phyloP scores from a whole-genome alignment of 2,329 filamentous ascomycete genomes.

The Corniculantispora saksenae region DNA sequence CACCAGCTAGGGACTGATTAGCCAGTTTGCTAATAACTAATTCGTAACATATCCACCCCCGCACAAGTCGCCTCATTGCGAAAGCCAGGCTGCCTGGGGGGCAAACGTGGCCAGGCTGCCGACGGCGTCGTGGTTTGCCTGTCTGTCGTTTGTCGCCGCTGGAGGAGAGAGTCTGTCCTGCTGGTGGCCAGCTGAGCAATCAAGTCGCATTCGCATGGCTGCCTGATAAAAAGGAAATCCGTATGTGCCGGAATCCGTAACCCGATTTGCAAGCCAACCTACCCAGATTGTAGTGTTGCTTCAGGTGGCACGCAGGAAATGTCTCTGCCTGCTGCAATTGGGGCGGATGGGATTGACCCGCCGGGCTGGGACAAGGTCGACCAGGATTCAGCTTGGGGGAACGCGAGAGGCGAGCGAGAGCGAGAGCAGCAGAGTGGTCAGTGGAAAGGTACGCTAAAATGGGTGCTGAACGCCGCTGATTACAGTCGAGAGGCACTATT shows the following conservation, averaged over 20 bases:
- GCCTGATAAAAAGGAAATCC: background rate
- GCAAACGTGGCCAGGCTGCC: background rate
- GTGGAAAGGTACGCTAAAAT: background rate
- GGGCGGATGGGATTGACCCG: background rate
- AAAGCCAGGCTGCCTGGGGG: background rate
- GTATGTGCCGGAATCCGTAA: background rate
- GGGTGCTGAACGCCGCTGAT: too few species aligned
- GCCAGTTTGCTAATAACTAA: too few species aligned
- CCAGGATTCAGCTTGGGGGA: conserved; percentile 8
- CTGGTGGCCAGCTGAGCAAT: background rate
- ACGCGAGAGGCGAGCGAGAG: too few species aligned
- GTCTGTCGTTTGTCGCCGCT: background rate
- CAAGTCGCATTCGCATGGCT: background rate
- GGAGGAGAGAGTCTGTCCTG: background rate
- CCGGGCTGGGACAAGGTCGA: background rate
- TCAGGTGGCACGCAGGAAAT: conserved; percentile 13
- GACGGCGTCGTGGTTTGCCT: background rate
- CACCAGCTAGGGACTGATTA: background rate
- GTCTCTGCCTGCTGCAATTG: conserved; percentile 17
- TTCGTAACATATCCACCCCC: background rate
- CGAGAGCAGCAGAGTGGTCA: background rate
- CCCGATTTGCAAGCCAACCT: background rate
- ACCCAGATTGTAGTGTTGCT: background rate
- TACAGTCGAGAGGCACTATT: too few species aligned
- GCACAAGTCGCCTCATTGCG: background rate